Evolutionary conservation across 2,329 filamentous ascomycete genomes (phyloP).

Genomic region (Ceratocystiopsis brevicomis): DNA sequence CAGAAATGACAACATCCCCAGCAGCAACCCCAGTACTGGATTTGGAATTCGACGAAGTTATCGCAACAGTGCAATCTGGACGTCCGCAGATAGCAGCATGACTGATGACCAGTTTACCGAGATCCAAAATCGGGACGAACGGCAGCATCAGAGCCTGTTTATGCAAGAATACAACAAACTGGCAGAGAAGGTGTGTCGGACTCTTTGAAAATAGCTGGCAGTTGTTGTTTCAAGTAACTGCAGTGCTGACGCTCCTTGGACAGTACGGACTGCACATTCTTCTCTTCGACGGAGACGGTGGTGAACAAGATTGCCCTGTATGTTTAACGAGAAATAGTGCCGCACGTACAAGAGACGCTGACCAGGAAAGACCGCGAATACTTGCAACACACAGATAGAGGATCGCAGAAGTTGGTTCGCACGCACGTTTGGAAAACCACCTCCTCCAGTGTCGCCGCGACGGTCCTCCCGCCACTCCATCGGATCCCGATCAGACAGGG

Average conservation of each 20-base stretch:
- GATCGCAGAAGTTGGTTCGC: constrained; percentile 15
- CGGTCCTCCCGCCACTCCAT: constrained; percentile 9
- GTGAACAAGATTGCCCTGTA: neutral
- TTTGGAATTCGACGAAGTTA: no score
- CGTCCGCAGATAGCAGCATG: constrained; percentile 24
- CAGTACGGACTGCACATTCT: constrained; percentile 34
- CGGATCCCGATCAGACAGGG: constrained; percentile 12
- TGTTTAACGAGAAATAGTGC: neutral
- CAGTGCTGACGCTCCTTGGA: neutral
- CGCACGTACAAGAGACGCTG: no score
- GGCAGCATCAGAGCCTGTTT: constrained; percentile 23
- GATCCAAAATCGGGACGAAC: no score
- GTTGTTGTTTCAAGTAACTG: no score
- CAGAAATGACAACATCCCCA: no score
- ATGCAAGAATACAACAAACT: constrained; percentile 41
- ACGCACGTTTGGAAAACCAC: constrained; percentile 15
- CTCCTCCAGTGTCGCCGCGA: constrained; percentile 7
- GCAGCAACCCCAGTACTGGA: no score
- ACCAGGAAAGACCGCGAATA: no score
- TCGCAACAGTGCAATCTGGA: constrained; percentile 31
- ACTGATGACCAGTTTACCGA: no score
- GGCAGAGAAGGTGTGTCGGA: constrained; percentile 30
- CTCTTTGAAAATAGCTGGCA: neutral
- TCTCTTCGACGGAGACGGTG: constrained; percentile 17
- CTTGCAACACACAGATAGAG: constrained; percentile 1